Evolutionary conservation across 768 basidiomycete genomes (phyloP), one percentile per base, ranked within the genome.

Genomic region (Naganishia vaughanmartiniae): DNA sequence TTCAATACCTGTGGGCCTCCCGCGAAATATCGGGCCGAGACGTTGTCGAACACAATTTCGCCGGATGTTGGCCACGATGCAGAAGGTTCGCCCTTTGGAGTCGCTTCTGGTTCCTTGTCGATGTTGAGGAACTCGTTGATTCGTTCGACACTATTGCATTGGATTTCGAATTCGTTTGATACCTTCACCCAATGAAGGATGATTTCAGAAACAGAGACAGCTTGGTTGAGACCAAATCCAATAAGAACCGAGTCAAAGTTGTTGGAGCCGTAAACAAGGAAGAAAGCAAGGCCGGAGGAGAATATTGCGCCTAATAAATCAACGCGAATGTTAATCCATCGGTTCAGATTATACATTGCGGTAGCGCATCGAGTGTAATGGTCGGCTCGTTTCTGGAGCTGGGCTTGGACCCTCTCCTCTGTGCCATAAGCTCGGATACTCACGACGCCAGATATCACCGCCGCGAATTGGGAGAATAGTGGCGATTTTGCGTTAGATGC

Each of bases 371-470:
- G 66, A 3, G 71, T 68, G 71, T 72, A 72, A 34, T 82, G 81
- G 76, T 90, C 86, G 54, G 89, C 86, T 10, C 86, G 83, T 46
- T 82, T 79, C 54, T 85, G 76, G 7, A 85, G 84, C 71, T 85
- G 46, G 70, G 67, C 72, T 77, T 84, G 81, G 84, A 88, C 2
- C 78, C 79, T 77, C 34, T 82, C 78, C 79, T 89, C 84, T 7
- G 86, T 87, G 4, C 86, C 86, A 76, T 87, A 90, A 0, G 89
- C 89, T 28, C 89, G 84, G 68, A 90, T 87, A 10, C 88, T 80
- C 1, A 81, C 83, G 68, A 76, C 73, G 9, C 89, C 89, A 70
- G 84, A 80, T 45, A 90, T 85, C 0, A 88, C 84, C 73, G 88
- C 83, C 63, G 86, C 83, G 79, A 87, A 81, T 78, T 85, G 84